A percentile compares a stretch with the other conserved stretches of the same genome.
phyloP scores from a whole-genome alignment of 805 yeast genomes.

The Kurtzmaniella cleridarum region DNA sequence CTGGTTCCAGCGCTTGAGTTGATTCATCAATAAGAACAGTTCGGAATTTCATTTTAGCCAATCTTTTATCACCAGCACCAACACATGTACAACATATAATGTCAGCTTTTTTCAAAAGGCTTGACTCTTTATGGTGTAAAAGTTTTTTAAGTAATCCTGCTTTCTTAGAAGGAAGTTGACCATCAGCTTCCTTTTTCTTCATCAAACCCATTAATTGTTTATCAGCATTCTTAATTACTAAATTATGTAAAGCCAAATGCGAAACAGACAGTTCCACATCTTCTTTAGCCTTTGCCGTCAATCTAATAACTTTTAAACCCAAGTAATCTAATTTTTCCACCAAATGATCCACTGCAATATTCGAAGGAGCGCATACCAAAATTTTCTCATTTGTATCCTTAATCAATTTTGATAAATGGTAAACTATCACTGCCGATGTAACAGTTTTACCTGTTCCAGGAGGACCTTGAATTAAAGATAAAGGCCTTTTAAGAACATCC shows the following conservation, averaged over 20 bases:
- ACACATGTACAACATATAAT: slow-evolving; percentile 90
- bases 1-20: slow-evolving; percentile 93
- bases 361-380: slow-evolving; percentile 91
- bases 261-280: slow-evolving; percentile 66
- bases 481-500: slow-evolving; percentile 61
- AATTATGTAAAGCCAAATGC: slow-evolving; percentile 51
- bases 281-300: slow-evolving; percentile 74
- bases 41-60: slow-evolving; percentile 53
- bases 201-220: slow-evolving; percentile 56
- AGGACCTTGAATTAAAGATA: slow-evolving; percentile 88
- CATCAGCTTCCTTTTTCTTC: slow-evolving; percentile 55
- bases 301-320: slow-evolving; percentile 73
- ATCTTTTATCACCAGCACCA: slow-evolving; percentile 78
- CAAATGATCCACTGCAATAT: slow-evolving; percentile 90
- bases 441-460: slow-evolving; percentile 85
- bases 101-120: slow-evolving; percentile 52
- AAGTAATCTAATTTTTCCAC: slow-evolving; percentile 65
- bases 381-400: slow-evolving; percentile 45
- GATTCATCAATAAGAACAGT: slow-evolving; percentile 87
- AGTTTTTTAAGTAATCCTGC: slow-evolving; percentile 37
- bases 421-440: slow-evolving; percentile 82
- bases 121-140: slow-evolving; percentile 44
- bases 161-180: slow-evolving; percentile 61
- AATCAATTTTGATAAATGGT: slow-evolving; percentile 61
- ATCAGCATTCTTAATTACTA: slow-evolving; percentile 43